Conservation (phyloP, 805 yeast genomes). For the Suhomyces pyralidae region DNA sequence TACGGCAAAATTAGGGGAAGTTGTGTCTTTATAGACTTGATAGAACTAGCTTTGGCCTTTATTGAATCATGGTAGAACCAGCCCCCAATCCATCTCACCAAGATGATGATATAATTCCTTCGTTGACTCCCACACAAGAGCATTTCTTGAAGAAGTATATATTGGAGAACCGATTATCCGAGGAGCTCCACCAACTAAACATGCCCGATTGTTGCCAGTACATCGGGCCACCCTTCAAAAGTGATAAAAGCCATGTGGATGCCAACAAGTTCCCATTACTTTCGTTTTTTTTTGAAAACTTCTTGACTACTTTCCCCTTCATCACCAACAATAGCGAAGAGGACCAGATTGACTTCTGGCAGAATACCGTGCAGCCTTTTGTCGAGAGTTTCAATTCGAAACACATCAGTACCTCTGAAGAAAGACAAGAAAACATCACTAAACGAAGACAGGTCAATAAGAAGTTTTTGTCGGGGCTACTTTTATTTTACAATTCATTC, state of each 20-base stretch:
- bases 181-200: constrained; percentile 60
- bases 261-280: constrained; percentile 55
- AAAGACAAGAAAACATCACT: constrained; percentile 66
- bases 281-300: constrained; percentile 60
- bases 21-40: background rate
- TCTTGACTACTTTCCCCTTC: constrained; percentile 73
- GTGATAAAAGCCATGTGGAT: constrained; percentile 29
- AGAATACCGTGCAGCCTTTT: constrained; percentile 72
- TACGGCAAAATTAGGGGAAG: background rate
- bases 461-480: constrained; percentile 59
- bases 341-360: constrained; percentile 65
- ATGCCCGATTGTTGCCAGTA: constrained; percentile 60
- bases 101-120: background rate
- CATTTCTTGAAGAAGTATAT: constrained; percentile 86
- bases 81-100: background rate
- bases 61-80: background rate
- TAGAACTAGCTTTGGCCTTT: background rate
- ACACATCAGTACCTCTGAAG: constrained; percentile 68
- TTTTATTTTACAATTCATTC: constrained; percentile 73
- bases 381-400: constrained; percentile 74
- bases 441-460: constrained; percentile 58
- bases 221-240: constrained; percentile 76
- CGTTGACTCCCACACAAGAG: constrained; percentile 63
- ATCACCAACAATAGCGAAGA: constrained; percentile 48
- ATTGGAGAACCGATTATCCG: constrained; percentile 54